Base-by-base conservation (phyloP, 2,329 filamentous ascomycete genomes). In the Fusarium sulawesiense region DNA sequence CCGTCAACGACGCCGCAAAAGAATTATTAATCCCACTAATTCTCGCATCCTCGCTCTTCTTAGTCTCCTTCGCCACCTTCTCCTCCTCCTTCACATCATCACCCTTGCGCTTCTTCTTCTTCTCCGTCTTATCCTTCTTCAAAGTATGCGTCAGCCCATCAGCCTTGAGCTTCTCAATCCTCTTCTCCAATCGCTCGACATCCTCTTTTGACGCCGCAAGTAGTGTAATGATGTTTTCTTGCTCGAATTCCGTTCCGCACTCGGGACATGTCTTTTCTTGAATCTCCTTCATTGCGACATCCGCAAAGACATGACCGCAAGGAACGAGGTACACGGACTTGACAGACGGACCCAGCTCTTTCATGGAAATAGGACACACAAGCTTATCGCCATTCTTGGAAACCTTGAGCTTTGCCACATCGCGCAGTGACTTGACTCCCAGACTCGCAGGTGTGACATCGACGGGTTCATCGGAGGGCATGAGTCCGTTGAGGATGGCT, bases 241-340 rank as follows among this genome's bases (percentile, higher is more conserved):
- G 80, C 23, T 88, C 87, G 76, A 96, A 98, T 0, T 85, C 75
- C 60, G 90, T 89, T 71, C 91, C 93, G 80, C 96, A 99, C 81
- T 95, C 87, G 0, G 88, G 87, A 60, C 89, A 91, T 1, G 78
- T 76, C 29, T 85, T 83, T 69, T 92, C 91, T 5, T 83, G 78
- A n/a, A 97, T 89, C 80, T 96, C 92, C 72, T 91, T 92, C 71
- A 98, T 90, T 10, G 94, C 93, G 56, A 90, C 89, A 66, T 97
- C 94, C 1, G 93, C 91, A 80, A 98, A 98, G 1, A 93, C 94
- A 83, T 99, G 97, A 0, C 96, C 97, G 76, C 96, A 99, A 0
- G 96, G 96, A 7, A 98, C 93, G 4, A 99, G 76, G 75, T 98
- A 99, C 3, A 97, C 93, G 1, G 93, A 87, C 79, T 91, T 95